phyloP scores from a whole-genome alignment of 2,329 filamentous ascomycete genomes.

The Didymella exigua region DNA sequence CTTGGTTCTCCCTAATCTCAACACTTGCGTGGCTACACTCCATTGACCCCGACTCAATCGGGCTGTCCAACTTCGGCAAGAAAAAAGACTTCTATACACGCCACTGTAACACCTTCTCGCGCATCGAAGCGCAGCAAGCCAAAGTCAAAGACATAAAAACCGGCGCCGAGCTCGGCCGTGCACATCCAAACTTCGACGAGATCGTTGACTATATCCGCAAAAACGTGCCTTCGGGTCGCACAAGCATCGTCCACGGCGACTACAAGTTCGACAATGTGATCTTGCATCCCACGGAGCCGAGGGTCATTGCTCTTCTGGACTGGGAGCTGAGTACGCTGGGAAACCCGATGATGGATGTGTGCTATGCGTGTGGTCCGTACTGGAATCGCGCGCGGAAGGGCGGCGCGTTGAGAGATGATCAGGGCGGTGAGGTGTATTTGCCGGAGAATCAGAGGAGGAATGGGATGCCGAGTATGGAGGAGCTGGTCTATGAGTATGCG shows the following conservation, averaged over 20 bases:
- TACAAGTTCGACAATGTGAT: constrained; percentile 75
- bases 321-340: constrained; percentile 98
- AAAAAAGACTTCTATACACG: constrained; percentile 78
- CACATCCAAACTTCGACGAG: constrained; percentile 76
- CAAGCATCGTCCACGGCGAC: constrained; percentile 87
- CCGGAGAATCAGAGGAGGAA: constrained; percentile 53
- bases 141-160: constrained; percentile 75
- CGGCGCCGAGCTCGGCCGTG: constrained; percentile 67
- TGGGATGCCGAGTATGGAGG: constrained; percentile 66
- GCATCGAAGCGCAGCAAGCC: constrained; percentile 79
- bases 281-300: constrained; percentile 83
- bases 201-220: constrained; percentile 78
- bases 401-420: constrained; percentile 29
- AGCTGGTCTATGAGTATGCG: constrained; percentile 68
- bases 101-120: constrained; percentile 80
- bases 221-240: constrained; percentile 69
- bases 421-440: constrained; percentile 49
- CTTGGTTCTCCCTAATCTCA: constrained; percentile 63
- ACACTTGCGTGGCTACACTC: constrained; percentile 85
- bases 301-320: constrained; percentile 90
- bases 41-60: constrained; percentile 69
- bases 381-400: constrained; percentile 44
- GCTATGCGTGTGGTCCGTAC: constrained; percentile 70
- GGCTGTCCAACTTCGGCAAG: constrained; percentile 74
- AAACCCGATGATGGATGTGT: constrained; percentile 86